Percentiles rank a stretch among this genome's conserved stretches.
Conservation (phyloP, 805 yeast species). For the Ogataea pignaliae region DNA sequence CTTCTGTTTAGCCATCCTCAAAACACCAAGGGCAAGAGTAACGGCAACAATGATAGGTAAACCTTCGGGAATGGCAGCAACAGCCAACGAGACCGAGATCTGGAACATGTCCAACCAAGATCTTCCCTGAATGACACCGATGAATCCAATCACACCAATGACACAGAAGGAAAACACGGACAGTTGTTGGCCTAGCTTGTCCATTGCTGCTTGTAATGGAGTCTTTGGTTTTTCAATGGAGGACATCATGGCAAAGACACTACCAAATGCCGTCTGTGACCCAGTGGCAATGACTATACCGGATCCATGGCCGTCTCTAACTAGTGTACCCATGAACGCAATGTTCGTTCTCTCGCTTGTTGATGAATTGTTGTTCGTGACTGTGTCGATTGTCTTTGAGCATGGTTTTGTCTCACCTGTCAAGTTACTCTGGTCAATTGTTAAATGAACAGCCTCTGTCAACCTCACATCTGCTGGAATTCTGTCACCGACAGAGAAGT, state of each 20-base stretch:
- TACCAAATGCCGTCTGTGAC: conserved; percentile 85
- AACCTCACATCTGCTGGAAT: conserved; percentile 94
- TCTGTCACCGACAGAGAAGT: conserved; percentile 87
- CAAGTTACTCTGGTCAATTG: conserved; percentile 88
- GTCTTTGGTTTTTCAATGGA: conserved; percentile 77
- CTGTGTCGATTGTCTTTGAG: conserved; percentile 50
- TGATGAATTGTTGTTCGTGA: conserved; percentile 26
- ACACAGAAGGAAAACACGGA: conserved; percentile 80
- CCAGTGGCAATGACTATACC: conserved; percentile 95
- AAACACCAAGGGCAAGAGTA: conserved; percentile 91
- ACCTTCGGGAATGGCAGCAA: conserved; percentile 99
- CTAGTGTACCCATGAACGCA: conserved; percentile 97
- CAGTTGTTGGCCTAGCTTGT: conserved; percentile 85
- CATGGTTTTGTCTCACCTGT: conserved; percentile 96
- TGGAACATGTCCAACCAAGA: conserved; percentile 98
- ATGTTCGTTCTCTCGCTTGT: conserved; percentile 64
- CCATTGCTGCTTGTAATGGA: conserved; percentile 94
- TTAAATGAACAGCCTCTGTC: conserved; percentile 69
- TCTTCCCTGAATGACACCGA: conserved; percentile 90
- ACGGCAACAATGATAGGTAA: conserved; percentile 97
- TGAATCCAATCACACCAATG: conserved; percentile 85
- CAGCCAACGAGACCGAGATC: conserved; percentile 94
- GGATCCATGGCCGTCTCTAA: conserved; percentile 90
- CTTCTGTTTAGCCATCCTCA: conserved; percentile 91
- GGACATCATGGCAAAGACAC: conserved; percentile 92